Conservation (phyloP, 176 grass and related monocot genomes). For the Eleusine indica region DNA sequence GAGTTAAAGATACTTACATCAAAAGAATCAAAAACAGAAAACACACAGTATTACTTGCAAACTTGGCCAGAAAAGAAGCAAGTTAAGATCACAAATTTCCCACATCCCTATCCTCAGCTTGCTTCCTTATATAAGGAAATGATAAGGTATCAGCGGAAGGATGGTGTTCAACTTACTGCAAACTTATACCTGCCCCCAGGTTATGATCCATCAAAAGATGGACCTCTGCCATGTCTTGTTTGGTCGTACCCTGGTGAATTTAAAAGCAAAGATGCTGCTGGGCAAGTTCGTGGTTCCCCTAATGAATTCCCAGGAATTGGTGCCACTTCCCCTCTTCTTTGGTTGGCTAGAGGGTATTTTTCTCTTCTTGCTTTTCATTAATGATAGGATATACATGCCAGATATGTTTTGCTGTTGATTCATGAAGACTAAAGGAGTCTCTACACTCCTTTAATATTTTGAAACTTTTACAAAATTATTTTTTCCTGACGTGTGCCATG, state of each 20-base stretch:
- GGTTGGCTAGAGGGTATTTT: conserved; percentile 96
- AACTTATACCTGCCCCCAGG: conserved; percentile 90
- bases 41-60: conserved; percentile 93
- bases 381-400: conserved; percentile 21
- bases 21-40: conserved; percentile 99
- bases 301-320: conserved; percentile 95
- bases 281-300: conserved; percentile 97
- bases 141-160: conserved; percentile 93
- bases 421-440: background rate
- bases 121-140: conserved; percentile 92
- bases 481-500: background rate
- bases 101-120: conserved; percentile 95
- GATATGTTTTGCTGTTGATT: conserved; percentile 17
- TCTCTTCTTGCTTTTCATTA: conserved; percentile 45
- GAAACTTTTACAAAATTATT: background rate
- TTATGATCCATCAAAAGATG: conserved; percentile 79
- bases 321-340: conserved; percentile 89
- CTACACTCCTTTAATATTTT: background rate
- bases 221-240: conserved; percentile 87
- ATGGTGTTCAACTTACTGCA: conserved; percentile 98
- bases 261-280: conserved; percentile 99
- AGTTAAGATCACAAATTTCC: conserved; percentile 97
- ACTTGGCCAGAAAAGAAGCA: conserved; percentile 85
- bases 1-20: conserved; percentile 92
- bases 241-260: conserved; percentile 99